These are phyloP conservation scores for Prunus dulcis DNA, from an alignment of 306 rosid genomes.

Conservation along the genomic window DNA sequence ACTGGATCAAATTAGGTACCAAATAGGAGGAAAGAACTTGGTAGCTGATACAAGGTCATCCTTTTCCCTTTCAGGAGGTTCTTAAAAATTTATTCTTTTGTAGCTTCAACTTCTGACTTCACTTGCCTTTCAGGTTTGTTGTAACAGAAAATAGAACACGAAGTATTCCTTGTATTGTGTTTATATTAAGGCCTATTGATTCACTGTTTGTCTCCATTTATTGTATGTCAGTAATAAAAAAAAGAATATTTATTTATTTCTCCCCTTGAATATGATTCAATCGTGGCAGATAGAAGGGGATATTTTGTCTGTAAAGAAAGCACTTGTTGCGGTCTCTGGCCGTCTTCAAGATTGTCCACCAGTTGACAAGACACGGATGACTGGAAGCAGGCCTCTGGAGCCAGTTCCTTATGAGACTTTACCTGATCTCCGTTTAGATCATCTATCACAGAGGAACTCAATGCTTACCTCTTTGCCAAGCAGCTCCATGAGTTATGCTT, in stretches of 20 bases:
- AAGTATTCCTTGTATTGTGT: slow-evolving; percentile 1
- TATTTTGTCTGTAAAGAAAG: slow-evolving; percentile 74
- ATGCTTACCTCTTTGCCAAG: slow-evolving; percentile 42
- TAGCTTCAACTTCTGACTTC: background rate
- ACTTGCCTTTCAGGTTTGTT: background rate
- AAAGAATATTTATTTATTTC: background rate
- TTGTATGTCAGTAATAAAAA: background rate
- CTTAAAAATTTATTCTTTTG: background rate
- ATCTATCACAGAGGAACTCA: slow-evolving; percentile 47
- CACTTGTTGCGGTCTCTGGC: slow-evolving; percentile 77
- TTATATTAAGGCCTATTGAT: slow-evolving; percentile 13
- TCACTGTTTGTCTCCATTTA: slow-evolving; percentile 1
- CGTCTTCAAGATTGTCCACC: slow-evolving; percentile 67
- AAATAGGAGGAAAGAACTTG: background rate
- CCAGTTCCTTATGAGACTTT: slow-evolving; percentile 41
- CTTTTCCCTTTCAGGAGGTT: background rate
- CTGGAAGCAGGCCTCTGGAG: slow-evolving; percentile 54
- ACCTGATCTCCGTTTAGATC: slow-evolving; percentile 48
- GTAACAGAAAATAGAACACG: background rate
- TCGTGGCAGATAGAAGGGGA: slow-evolving; percentile 85
- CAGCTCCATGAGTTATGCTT: slow-evolving; percentile 52
- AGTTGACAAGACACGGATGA: slow-evolving; percentile 45
- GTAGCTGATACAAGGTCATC: background rate
- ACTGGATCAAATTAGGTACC: background rate
- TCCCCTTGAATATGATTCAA: slow-evolving; percentile 8